phyloP scores from a whole-genome alignment of 2,329 filamentous ascomycete genomes.

The Nectriaceae sp. region DNA sequence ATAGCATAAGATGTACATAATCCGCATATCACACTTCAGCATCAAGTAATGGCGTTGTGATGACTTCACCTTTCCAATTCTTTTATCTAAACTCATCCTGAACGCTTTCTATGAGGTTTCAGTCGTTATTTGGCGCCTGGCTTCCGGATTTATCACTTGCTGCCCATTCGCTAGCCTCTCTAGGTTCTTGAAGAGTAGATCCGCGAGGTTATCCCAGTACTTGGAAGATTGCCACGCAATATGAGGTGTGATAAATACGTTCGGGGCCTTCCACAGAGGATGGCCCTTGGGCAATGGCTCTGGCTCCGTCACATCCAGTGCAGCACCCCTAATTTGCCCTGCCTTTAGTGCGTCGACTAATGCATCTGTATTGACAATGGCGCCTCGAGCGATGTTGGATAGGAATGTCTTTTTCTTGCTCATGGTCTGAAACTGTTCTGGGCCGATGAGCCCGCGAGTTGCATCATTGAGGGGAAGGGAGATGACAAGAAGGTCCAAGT shows the following conservation, averaged over 20 bases:
- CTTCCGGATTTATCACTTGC: constrained; percentile 29
- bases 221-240: constrained; percentile 35
- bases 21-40: too few relatives aligned
- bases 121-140: too few relatives aligned
- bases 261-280: constrained; percentile 64
- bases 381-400: constrained; percentile 64
- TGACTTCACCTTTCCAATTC: too few relatives aligned
- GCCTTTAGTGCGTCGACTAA: constrained; percentile 56
- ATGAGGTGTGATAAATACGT: constrained; percentile 58
- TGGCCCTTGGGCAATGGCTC: constrained; percentile 68
- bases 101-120: too few relatives aligned
- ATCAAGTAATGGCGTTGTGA: too few relatives aligned
- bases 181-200: constrained; percentile 32
- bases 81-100: too few relatives aligned
- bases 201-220: constrained; percentile 28
- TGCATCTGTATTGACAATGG: constrained; percentile 45
- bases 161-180: constrained; percentile 27
- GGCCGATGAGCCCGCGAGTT: constrained; percentile 44
- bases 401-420: constrained; percentile 52
- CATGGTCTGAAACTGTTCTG: constrained; percentile 44
- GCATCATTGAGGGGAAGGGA: constrained; percentile 41
- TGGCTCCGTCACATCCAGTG: constrained; percentile 71
- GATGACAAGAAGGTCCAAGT: constrained; percentile 47
- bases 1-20: too few relatives aligned
- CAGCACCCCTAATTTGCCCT: constrained; percentile 54